Evolutionary conservation across 495 filamentous ascomycete species (phyloP).

Genomic region (Immersiella caudata): DNA sequence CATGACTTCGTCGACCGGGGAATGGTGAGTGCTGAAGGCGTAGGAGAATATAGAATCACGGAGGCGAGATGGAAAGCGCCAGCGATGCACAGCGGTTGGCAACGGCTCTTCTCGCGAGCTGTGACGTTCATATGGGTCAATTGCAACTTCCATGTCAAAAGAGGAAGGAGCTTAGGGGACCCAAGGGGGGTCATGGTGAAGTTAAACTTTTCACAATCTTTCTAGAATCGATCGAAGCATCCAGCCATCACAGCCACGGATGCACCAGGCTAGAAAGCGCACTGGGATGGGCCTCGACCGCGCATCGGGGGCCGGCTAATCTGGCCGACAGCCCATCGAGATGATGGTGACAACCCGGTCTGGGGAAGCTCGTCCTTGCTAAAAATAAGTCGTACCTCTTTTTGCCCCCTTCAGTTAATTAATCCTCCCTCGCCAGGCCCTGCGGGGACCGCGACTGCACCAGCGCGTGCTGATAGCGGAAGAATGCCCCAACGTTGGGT

Average conservation of each 20-base stretch:
- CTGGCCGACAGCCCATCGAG: not conserved
- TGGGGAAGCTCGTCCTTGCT: not conserved
- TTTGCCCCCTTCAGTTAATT: constrained; percentile 3
- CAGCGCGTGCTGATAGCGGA: constrained; percentile 12
- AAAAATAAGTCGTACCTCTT: constrained; percentile 9
- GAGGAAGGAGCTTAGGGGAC: constrained; percentile 7
- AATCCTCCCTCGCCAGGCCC: constrained; percentile 8
- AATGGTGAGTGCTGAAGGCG: not conserved
- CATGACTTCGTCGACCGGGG: constrained; percentile 5
- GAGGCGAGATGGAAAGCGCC: not conserved
- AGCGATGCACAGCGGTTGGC: not conserved
- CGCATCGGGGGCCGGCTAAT: not conserved
- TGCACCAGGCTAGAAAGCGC: not conserved
- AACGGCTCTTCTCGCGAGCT: constrained; percentile 2
- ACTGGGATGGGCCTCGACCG: not conserved
- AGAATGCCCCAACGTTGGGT: constrained; percentile 14
- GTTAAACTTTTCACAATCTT: not conserved
- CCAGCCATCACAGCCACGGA: not conserved
- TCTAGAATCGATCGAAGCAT: constrained; percentile 8
- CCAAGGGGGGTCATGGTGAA: not conserved
- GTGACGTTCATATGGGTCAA: constrained; percentile 14
- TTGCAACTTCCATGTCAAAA: constrained; percentile 9
- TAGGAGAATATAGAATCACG: no score
- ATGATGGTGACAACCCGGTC: constrained; percentile 8
- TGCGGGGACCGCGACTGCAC: not conserved